phyloP scores from a whole-genome alignment of 2,329 filamentous ascomycete genomes.

The Aureobasidium sp. region DNA sequence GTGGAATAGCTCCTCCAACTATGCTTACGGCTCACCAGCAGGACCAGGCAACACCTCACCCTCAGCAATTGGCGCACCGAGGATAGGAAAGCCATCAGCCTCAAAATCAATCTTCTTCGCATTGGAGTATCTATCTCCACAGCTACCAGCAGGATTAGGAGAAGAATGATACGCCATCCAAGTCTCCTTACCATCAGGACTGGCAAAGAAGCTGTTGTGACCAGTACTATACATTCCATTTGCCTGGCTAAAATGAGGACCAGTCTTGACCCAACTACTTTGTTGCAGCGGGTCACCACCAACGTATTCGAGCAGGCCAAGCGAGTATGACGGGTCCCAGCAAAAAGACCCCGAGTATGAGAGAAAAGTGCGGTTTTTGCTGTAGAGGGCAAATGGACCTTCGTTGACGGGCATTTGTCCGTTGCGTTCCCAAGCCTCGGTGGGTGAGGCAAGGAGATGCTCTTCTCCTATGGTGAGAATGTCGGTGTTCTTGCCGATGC shows the following conservation, averaged over 20 bases:
- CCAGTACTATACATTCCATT: constrained; percentile 54
- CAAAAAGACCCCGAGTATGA: constrained; percentile 51
- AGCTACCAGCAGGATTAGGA: constrained; percentile 42
- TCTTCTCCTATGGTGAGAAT: constrained; percentile 42
- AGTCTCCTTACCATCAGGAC: constrained; percentile 47
- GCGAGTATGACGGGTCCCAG: constrained; percentile 49
- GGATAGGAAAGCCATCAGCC: constrained; percentile 46
- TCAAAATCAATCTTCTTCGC: constrained; percentile 47
- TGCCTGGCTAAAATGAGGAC: constrained; percentile 45
- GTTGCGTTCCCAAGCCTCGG: constrained; percentile 45
- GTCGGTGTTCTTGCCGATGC: constrained; percentile 34
- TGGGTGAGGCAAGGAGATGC: constrained; percentile 46
- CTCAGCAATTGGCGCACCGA: constrained; percentile 34
- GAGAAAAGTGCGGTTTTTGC: constrained; percentile 47
- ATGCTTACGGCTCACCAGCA: constrained; percentile 17
- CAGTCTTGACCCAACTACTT: constrained; percentile 47
- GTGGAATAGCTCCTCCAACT: background rate
- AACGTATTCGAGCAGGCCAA: constrained; percentile 50
- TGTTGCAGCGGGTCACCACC: constrained; percentile 43
- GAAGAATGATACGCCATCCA: constrained; percentile 55
- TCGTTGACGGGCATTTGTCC: constrained; percentile 47
- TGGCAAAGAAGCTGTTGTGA: constrained; percentile 54
- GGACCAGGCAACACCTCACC: constrained; percentile 22
- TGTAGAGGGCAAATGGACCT: constrained; percentile 48
- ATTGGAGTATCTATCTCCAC: constrained; percentile 51